Conservation (phyloP, 2,329 filamentous ascomycete species). For the Pleoardoris graminearum region DNA sequence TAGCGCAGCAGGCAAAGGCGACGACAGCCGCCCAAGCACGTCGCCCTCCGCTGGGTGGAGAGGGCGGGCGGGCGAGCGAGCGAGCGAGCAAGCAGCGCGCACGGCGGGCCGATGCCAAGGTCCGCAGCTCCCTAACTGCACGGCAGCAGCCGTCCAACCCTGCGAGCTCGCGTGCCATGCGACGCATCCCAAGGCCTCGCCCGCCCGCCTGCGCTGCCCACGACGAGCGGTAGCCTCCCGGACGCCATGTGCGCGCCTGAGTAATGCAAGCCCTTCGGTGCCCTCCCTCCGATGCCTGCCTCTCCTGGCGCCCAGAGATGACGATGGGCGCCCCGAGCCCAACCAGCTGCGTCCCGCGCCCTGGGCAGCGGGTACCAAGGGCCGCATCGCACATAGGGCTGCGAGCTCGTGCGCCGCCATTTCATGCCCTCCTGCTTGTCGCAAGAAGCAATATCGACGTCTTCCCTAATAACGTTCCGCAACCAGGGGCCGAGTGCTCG, state of each 20-base stretch:
- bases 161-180: not conserved
- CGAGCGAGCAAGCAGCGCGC: no score
- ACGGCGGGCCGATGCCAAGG: no score
- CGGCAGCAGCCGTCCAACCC: no score
- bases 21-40: no score
- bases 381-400: slow-evolving; percentile 37
- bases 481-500: slow-evolving; percentile 17
- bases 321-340: slow-evolving; percentile 11
- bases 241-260: not conserved
- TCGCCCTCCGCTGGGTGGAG: no score
- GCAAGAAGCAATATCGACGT: not conserved
- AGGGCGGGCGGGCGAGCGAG: no score
- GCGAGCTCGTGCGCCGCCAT: slow-evolving; percentile 29
- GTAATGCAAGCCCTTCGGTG: not conserved
- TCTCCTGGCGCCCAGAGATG: slow-evolving; percentile 3
- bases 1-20: no score
- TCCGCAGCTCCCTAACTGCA: no score
- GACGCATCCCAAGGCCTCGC: no score
- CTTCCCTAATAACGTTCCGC: not conserved
- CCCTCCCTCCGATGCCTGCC: not conserved
- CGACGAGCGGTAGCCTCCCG: no score
- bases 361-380: slow-evolving; percentile 26
- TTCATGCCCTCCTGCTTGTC: slow-evolving; percentile 26
- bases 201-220: not conserved
- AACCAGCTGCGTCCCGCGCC: slow-evolving; percentile 22